Conservation (phyloP, 345 rosid species). For the Cardamine chenopodiifolia region DNA sequence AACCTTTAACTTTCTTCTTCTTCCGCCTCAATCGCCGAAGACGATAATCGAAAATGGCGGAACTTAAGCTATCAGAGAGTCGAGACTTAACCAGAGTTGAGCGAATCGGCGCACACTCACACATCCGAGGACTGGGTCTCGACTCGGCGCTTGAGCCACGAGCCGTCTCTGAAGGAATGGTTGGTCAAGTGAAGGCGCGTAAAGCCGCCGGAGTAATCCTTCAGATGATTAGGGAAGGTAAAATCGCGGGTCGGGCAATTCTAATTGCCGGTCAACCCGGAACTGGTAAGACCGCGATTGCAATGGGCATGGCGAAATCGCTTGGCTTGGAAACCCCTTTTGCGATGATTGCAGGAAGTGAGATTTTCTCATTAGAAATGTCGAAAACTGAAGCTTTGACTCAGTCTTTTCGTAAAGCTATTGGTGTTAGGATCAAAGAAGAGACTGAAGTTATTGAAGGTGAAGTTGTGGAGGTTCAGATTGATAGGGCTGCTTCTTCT, state of each 20-base stretch:
- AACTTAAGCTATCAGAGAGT: conserved; percentile 72
- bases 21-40: conserved; percentile 23
- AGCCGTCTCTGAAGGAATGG: conserved; percentile 88
- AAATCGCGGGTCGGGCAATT: conserved; percentile 87
- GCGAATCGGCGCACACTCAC: conserved; percentile 95
- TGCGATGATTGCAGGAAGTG: conserved; percentile 87
- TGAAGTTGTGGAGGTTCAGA: conserved; percentile 87
- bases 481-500: conserved; percentile 77
- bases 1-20: conserved; percentile 13
- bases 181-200: conserved; percentile 76
- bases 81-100: conserved; percentile 91
- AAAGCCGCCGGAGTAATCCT: conserved; percentile 95
- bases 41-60: conserved; percentile 55
- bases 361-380: conserved; percentile 90
- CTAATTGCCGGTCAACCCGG: conserved; percentile 97
- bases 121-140: conserved; percentile 89
- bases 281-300: conserved; percentile 93
- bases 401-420: conserved; percentile 82
- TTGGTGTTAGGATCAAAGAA: conserved; percentile 91
- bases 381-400: conserved; percentile 91
- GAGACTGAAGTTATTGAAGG: conserved; percentile 91
- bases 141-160: conserved; percentile 90
- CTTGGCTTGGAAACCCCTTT: conserved; percentile 94
- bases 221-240: conserved; percentile 88
- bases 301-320: conserved; percentile 98